Evolutionary conservation across 352 stramenopile genomes (phyloP).

Genomic region (Globisporangium acanthophoron): DNA sequence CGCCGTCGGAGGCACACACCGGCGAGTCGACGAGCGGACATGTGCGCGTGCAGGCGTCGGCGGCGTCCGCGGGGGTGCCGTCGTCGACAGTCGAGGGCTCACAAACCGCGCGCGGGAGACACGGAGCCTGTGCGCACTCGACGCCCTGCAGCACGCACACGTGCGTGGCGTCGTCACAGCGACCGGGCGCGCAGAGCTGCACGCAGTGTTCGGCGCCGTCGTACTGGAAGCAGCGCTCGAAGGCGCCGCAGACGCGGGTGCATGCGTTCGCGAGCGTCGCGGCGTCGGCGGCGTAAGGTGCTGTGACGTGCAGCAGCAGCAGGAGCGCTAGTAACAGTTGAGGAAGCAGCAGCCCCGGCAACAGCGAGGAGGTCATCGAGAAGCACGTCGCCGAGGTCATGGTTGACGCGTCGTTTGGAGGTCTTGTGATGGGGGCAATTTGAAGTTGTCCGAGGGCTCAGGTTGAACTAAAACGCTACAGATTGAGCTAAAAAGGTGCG

Average conservation of each 20-base stretch:
- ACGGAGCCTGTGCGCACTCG: conserved; percentile 29
- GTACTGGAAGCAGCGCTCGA: conserved; percentile 44
- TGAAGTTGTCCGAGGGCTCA: neutral
- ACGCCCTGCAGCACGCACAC: conserved; percentile 35
- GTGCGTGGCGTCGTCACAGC: conserved; percentile 30
- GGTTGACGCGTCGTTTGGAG: too few species aligned
- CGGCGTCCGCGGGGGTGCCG: conserved; percentile 2
- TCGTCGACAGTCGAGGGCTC: conserved; percentile 12
- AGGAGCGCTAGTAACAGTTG: neutral
- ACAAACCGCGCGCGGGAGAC: conserved; percentile 39
- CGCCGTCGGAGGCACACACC: conserved; percentile 37
- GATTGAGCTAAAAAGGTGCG: neutral
- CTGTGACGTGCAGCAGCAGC: neutral
- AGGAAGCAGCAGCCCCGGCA: neutral
- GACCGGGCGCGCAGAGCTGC: conserved; percentile 27
- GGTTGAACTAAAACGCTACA: neutral
- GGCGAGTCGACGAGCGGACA: conserved; percentile 35
- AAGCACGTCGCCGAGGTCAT: too few species aligned
- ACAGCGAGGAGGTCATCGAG: neutral
- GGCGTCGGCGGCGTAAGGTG: neutral
- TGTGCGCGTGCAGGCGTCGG: conserved; percentile 16
- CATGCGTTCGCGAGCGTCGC: conserved; percentile 7
- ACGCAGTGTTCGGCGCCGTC: conserved; percentile 37
- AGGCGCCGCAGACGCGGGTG: conserved; percentile 20
- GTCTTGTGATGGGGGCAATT: neutral